Percentiles rank a stretch among this genome's conserved stretches.
These are phyloP conservation scores for Tieghemostelium lacteum DNA, from an alignment of 78 protist species.

Conservation along the genomic window DNA sequence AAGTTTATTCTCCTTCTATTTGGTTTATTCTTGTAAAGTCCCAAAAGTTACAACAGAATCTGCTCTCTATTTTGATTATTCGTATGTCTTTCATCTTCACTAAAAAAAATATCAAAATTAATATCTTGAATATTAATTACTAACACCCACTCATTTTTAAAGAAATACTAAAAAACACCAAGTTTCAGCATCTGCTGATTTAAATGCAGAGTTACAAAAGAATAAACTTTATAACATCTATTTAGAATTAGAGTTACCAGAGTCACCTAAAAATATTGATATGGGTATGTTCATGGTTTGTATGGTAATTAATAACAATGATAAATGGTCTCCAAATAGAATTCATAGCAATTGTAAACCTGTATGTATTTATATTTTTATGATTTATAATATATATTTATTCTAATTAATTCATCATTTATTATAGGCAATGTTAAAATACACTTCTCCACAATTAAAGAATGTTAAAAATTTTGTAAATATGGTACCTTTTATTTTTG, in stretches of 20 bases:
- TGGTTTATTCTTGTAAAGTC: constrained; percentile 26
- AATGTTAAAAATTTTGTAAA: not conserved
- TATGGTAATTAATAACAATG: constrained; percentile 49
- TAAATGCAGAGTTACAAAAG: constrained; percentile 55
- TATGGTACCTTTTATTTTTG: constrained; percentile 33
- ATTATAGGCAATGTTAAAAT: constrained; percentile 39
- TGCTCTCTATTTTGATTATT: constrained; percentile 54
- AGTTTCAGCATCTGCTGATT: constrained; percentile 32
- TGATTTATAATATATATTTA: not conserved
- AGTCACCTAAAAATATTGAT: constrained; percentile 67
- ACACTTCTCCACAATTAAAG: constrained; percentile 32
- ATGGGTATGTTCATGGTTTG: constrained; percentile 75
- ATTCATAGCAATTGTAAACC: constrained; percentile 46
- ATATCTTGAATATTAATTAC: not conserved
- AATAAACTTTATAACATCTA: constrained; percentile 42
- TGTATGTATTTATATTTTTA: not conserved
- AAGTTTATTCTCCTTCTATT: not conserved
- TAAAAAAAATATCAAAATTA: not conserved
- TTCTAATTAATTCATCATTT: not conserved
- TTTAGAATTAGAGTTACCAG: constrained; percentile 60
- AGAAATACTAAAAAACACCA: constrained; percentile 5
- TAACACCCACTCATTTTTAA: not conserved
- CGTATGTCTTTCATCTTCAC: constrained; percentile 1
- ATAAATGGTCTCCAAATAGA: constrained; percentile 66
- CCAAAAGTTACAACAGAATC: constrained; percentile 57